Base-by-base conservation (phyloP, 2,329 filamentous ascomycete genomes). In the Fusarium sp. region DNA sequence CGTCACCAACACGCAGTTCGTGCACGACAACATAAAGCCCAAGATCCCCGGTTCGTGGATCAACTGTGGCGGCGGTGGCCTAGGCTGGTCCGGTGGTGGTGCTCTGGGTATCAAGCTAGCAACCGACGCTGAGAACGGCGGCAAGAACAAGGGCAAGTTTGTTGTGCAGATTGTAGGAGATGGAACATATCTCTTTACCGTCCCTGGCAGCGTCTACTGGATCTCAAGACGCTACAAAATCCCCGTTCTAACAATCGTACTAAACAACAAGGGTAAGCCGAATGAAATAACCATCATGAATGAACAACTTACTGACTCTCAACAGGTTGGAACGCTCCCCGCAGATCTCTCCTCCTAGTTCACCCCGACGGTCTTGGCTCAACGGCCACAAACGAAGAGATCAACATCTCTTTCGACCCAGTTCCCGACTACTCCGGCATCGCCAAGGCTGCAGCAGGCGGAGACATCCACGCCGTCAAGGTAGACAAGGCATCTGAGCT, bases 41-140 rank as follows among this genome's bases (percentile, higher is more conserved):
- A 91, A 87, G 0, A 78, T 90, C 0, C 93, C 93, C 0, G 92
- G 93, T 0, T 91, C 90, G 0, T 95, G 92, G 92, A 90, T 96
- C 77, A 95, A 95, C 80, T 95, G 93, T 79, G 93, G 93, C 2
- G 93, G 92, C 1, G 93, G 93, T 16, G 94, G 94, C 3, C 89
- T 96, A 0, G 93, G 93, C 2, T 96, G 93, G 93, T 93, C 91
- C 12, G 93, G 93, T 16, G 93, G 94, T 16, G 93, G 85, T 61
- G 92, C 92, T 0, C 81, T 96, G 4, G 94, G 93, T 3, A 91
- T 95, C 78, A 95, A 95, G 79, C 87, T 96, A 9, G 94, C 92
- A 0, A 89, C 80, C 1, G 81, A 83, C 31, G 75, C 73, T 6
- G 81, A 83, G 72, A 82, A 84, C 59, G 83, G 76, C 16, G 76